Evolutionary conservation across 2,329 filamentous ascomycete species (phyloP).

Genomic region (Hypoxylon sp.): DNA sequence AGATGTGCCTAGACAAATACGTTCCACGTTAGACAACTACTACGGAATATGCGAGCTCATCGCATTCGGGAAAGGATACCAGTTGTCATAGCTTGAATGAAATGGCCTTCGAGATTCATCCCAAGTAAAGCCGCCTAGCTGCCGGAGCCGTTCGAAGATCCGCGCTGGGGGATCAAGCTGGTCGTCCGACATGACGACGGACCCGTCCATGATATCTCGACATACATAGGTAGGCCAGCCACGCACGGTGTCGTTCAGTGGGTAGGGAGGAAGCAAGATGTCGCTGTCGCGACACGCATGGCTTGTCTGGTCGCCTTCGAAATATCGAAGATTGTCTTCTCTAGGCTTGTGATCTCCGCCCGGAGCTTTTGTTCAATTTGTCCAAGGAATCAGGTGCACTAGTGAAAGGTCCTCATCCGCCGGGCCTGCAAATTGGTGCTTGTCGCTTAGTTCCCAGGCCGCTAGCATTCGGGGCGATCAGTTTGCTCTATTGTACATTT

Average conservation of each 20-base stretch:
- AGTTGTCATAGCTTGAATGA: constrained; percentile 88
- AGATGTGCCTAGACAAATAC: constrained; percentile 70
- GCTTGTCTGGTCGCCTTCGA: constrained; percentile 33
- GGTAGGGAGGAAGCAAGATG: constrained; percentile 30
- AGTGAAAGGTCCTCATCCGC: constrained; percentile 36
- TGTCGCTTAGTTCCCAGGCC: constrained; percentile 30
- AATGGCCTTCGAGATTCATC: constrained; percentile 73
- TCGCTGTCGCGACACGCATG: constrained; percentile 44
- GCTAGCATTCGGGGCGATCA: constrained; percentile 23
- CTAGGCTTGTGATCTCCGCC: constrained; percentile 35
- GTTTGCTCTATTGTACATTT: constrained; percentile 38
- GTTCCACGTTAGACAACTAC: constrained; percentile 42
- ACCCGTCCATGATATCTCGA: constrained; percentile 64
- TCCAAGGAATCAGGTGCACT: constrained; percentile 35
- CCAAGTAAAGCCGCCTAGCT: constrained; percentile 83
- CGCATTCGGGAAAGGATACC: constrained; percentile 63
- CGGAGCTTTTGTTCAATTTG: constrained; percentile 39
- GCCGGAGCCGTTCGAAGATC: constrained; percentile 79
- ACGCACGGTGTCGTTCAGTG: constrained; percentile 35
- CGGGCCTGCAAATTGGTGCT: constrained; percentile 27
- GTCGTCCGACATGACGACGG: constrained; percentile 66
- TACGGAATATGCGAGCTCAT: constrained; percentile 30
- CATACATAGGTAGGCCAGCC: constrained; percentile 45
- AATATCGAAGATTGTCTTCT: constrained; percentile 8
- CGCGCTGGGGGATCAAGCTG: constrained; percentile 74